phyloP scores from a whole-genome alignment of 23 red algal species.

The Gracilaria domingensis region DNA sequence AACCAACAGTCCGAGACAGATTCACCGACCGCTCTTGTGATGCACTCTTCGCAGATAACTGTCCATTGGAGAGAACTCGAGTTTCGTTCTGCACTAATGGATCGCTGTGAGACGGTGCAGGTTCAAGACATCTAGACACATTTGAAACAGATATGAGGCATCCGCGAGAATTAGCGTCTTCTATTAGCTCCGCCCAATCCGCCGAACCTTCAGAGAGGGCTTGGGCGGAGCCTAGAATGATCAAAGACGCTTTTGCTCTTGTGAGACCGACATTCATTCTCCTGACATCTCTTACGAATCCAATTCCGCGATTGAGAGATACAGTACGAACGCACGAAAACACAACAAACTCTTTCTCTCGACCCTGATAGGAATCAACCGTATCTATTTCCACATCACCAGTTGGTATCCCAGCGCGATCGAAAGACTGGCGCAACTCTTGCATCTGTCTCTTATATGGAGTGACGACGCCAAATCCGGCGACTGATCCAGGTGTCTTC shows the following conservation, averaged over 20 bases:
- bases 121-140: conserved; percentile 47
- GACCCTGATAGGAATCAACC: conserved; percentile 91
- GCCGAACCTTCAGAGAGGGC: conserved; percentile 73
- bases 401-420: conserved; percentile 71
- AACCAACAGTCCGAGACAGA: neutral
- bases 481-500: conserved; percentile 49
- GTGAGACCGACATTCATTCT: conserved; percentile 99
- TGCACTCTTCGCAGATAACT: neutral
- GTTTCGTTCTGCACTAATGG: neutral
- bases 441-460: conserved; percentile 85
- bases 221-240: conserved; percentile 85
- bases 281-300: conserved; percentile 94
- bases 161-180: conserved; percentile 73
- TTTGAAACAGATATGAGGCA: conserved; percentile 71
- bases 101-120: neutral
- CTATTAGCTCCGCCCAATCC: conserved; percentile 80
- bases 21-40: neutral
- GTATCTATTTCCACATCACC: conserved; percentile 89
- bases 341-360: conserved; percentile 93
- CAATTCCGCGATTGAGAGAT: conserved; percentile 80
- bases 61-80: neutral
- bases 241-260: conserved; percentile 78
- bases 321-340: conserved; percentile 90
- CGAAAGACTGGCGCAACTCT: conserved; percentile 70
- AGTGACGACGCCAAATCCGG: conserved; percentile 78